Percentiles rank a stretch among this genome's conserved stretches.
Evolutionary conservation across 768 basidiomycete genomes (phyloP).

Genomic region (Russula abietina): DNA sequence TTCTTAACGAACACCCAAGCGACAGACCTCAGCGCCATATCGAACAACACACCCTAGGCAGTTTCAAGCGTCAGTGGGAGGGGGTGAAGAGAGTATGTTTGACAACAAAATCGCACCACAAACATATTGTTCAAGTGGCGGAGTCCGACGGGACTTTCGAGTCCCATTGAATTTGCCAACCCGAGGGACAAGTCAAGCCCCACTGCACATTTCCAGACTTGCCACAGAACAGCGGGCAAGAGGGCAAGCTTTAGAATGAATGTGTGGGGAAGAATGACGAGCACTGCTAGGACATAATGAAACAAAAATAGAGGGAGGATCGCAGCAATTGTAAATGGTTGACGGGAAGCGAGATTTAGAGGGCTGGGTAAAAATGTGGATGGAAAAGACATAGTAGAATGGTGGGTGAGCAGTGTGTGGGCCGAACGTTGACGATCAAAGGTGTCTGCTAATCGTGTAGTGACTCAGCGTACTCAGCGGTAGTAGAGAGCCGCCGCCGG

Average conservation of each 20-base stretch:
- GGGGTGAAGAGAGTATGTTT: too few relatives aligned
- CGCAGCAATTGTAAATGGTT: constrained; percentile 8
- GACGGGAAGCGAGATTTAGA: constrained; percentile 10
- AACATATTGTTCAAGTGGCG: constrained; percentile 1
- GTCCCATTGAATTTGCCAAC: not conserved
- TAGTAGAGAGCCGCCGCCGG: too few relatives aligned
- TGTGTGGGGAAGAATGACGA: constrained; percentile 17
- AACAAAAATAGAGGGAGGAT: not conserved
- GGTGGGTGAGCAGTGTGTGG: too few relatives aligned
- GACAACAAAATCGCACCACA: constrained; percentile 7
- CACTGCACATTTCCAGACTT: constrained; percentile 8
- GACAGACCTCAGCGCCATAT: constrained; percentile 1
- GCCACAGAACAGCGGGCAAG: constrained; percentile 6
- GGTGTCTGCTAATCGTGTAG: too few relatives aligned
- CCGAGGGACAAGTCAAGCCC: constrained; percentile 3
- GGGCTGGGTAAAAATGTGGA: not conserved
- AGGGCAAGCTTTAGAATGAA: constrained; percentile 1
- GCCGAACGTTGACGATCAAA: not conserved
- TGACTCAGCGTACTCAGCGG: too few relatives aligned
- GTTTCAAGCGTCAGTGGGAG: not conserved
- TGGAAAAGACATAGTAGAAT: not conserved
- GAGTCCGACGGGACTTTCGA: constrained; percentile 1
- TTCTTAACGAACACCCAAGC: constrained; percentile 12
- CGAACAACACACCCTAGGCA: not conserved
- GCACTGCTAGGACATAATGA: constrained; percentile 15